A percentile compares a stretch with the other conserved stretches of the same genome.
These are phyloP conservation scores for Kalaharituber pfeilii DNA, from an alignment of 2,329 filamentous ascomycete genomes.

Conservation along the genomic window DNA sequence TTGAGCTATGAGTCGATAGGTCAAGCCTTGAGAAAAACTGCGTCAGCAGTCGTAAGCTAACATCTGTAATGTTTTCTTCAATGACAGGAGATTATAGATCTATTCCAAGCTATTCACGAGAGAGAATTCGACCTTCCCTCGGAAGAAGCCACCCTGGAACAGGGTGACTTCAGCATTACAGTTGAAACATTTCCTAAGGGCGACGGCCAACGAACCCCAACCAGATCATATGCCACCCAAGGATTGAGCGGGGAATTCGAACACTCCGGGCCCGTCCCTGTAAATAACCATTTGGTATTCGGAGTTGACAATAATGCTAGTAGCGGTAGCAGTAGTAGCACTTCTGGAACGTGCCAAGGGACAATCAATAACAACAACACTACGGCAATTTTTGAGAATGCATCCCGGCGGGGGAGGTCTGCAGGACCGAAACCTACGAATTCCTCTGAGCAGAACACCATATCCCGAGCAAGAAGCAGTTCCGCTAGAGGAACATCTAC, in stretches of 20 bases:
- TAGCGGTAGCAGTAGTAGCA: not conserved
- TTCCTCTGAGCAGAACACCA: not conserved
- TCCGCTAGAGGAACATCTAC: not conserved
- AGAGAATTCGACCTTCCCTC: not conserved
- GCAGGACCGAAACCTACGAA: not conserved
- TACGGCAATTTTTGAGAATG: not conserved
- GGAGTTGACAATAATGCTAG: not conserved
- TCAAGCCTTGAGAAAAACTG: no score
- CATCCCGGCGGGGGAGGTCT: not conserved
- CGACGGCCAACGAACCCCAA: not conserved
- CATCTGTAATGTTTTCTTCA: not conserved
- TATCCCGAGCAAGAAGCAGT: not conserved
- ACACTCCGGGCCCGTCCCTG: not conserved
- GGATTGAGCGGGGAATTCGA: not conserved
- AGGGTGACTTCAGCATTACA: not conserved
- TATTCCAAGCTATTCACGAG: not conserved
- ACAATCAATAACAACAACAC: not conserved
- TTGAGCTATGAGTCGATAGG: not conserved
- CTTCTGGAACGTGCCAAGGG: not conserved
- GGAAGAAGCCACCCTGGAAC: not conserved
- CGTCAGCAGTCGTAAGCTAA: not conserved
- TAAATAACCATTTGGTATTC: not conserved
- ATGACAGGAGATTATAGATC: not conserved
- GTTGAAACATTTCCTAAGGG: not conserved
- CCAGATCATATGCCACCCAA: not conserved